Evolutionary conservation across 495 filamentous ascomycete genomes (phyloP).

Genomic region (Penicillium verhagenii): DNA sequence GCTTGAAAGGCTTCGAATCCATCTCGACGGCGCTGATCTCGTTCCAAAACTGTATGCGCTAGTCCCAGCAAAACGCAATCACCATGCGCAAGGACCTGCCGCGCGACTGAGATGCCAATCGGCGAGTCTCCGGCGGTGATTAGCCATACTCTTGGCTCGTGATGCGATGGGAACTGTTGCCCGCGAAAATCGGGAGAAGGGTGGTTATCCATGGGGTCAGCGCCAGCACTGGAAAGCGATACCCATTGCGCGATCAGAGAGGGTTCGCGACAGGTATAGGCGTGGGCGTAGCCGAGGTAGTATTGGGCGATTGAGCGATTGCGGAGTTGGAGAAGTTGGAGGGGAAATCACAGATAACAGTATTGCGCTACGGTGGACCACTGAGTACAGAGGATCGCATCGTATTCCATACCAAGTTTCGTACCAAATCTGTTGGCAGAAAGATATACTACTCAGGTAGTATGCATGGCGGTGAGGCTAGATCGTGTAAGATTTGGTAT

Average conservation of each 20-base stretch:
- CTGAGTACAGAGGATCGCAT: no score
- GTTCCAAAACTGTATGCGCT: slow-evolving; percentile 50
- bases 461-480: no score
- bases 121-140: slow-evolving; percentile 81
- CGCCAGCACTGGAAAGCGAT: slow-evolving; percentile 25
- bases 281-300: neutral
- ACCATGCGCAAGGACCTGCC: slow-evolving; percentile 77
- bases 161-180: slow-evolving; percentile 57
- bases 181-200: slow-evolving; percentile 41
- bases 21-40: slow-evolving; percentile 43
- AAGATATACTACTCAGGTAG: no score
- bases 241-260: slow-evolving; percentile 32
- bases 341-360: neutral
- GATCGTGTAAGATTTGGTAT: no score
- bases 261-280: slow-evolving; percentile 2
- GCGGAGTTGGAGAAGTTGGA: slow-evolving; percentile 11
- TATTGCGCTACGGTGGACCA: no score
- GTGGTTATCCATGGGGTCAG: slow-evolving; percentile 40
- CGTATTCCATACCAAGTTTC: no score
- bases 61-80: slow-evolving; percentile 82
- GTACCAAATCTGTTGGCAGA: no score
- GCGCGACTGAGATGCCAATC: slow-evolving; percentile 68
- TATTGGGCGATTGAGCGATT: no score
- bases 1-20: slow-evolving; percentile 56
- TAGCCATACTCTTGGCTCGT: slow-evolving; percentile 75